These are phyloP conservation scores for Chrysoporthe puriensis DNA, from an alignment of 2,329 filamentous ascomycete genomes.

Conservation along the genomic window DNA sequence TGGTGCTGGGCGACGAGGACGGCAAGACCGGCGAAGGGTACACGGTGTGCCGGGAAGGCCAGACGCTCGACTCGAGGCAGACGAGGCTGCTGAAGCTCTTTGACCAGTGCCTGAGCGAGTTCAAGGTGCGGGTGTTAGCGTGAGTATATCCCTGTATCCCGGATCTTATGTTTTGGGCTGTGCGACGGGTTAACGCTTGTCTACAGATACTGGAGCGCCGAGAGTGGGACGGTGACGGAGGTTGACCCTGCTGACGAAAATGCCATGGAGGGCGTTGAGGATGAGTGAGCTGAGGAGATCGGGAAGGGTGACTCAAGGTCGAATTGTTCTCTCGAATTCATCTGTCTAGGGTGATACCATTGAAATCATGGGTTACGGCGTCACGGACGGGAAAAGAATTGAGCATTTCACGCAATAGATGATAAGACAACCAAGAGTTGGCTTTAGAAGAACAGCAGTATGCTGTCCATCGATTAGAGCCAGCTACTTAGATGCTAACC, in stretches of 20 bases:
- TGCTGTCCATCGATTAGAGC: conserved; percentile 8
- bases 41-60: conserved; percentile 81
- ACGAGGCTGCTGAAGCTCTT: conserved; percentile 94
- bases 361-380: conserved; percentile 23
- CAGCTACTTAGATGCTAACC: conserved; percentile 3
- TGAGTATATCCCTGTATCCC: conserved; percentile 45
- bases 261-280: conserved; percentile 35
- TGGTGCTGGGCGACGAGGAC: conserved; percentile 65
- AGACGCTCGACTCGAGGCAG: conserved; percentile 86
- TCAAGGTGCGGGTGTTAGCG: conserved; percentile 79
- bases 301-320: too few species aligned
- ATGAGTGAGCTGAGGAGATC: conserved; percentile 26
- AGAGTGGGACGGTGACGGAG: conserved; percentile 63
- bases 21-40: conserved; percentile 65
- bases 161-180: background rate
- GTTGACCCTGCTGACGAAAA: conserved; percentile 45
- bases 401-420: conserved; percentile 11
- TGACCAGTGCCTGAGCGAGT: conserved; percentile 87
- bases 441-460: background rate
- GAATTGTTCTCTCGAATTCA: background rate
- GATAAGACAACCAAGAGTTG: background rate
- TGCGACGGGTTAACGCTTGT: conserved; percentile 27
- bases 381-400: conserved; percentile 16
- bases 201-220: conserved; percentile 63
- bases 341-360: conserved; percentile 22